Evolutionary conservation across 169 alveolate species (phyloP), one percentile per base, ranked within the genome.

Genomic region (Plasmodium cynomolgi): DNA sequence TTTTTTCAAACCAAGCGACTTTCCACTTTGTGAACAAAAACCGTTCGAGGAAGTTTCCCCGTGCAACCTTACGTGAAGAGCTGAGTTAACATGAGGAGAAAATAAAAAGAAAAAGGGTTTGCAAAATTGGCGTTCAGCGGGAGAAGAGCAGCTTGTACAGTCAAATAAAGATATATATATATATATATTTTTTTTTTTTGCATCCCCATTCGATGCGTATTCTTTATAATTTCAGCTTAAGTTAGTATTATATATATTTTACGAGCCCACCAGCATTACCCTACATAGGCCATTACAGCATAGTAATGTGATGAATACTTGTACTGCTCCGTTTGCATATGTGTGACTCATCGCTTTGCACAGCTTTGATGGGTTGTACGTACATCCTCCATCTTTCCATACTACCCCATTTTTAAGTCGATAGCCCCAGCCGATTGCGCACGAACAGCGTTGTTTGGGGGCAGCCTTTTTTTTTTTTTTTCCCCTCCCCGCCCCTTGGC

Each of bases 261-360:
- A 15, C 62, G n/a, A 50, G 23, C 77, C 3, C 31, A 7, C 13
- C 37, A 68, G n/a, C 37, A 68, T 68, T 68, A 68, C 31, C 37
- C 77, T 26, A 68, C 77, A 68, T 68, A 20, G 77, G 37, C 39
- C 77, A 68, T 68, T 68, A 23, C 77, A 68, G 37, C 77, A 68
- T 68, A 68, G 39, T 23, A 8, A 29, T 29, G 37, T 68, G 34
- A 68, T 68, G 37, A 26, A 26, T 3, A 20, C 20, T 8, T 23
- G 62, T 50, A 50, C 1, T 50, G 62, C 62, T 50, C 62, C 62
- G 23, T 50, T 50, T 50, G 62, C 62, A 50, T 41, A 41, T 44
- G 56, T 44, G 56, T 44, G n/a, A 4, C 56, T 44, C 56, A 44
- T 44, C 56, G n/a, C 3, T 41, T 44, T 44, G 56, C 56, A 1